Conservation (phyloP, 306 rosid species). For the Vachellia collinsii region DNA sequence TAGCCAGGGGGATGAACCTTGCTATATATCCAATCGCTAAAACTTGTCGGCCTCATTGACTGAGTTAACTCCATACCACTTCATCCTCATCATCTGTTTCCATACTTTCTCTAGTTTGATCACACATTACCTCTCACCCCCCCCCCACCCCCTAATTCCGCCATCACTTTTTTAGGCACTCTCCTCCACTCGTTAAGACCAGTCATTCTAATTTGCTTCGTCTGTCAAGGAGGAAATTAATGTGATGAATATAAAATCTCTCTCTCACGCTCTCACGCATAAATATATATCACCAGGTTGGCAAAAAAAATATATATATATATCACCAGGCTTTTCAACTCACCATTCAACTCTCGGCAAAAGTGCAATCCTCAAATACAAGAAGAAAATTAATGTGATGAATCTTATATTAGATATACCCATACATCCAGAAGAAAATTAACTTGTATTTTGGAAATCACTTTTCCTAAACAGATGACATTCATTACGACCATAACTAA, state of each 20-base stretch:
- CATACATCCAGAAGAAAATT: neutral
- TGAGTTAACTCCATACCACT: constrained; percentile 11
- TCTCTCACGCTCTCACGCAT: too few species aligned
- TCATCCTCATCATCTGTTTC: constrained; percentile 19
- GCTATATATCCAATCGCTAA: constrained; percentile 38
- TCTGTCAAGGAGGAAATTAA: neutral
- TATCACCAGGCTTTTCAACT: neutral
- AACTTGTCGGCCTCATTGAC: constrained; percentile 46
- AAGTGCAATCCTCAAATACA: constrained; percentile 7
- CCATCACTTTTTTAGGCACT: neutral
- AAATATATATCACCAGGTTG: neutral
- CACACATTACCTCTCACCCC: neutral
- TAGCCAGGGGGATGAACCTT: constrained; percentile 33
- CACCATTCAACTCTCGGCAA: neutral
- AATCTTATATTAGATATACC: neutral
- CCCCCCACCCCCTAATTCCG: too few species aligned
- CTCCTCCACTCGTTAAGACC: constrained; percentile 15
- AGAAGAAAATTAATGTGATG: constrained; percentile 12
- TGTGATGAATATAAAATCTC: neutral
- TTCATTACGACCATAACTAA: constrained; percentile 21
- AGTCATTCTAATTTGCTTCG: constrained; percentile 21
- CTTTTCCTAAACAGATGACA: constrained; percentile 12
- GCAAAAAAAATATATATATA: neutral
- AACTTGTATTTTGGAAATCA: neutral
- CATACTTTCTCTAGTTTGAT: constrained; percentile 5